phyloP scores from a whole-genome alignment of 2,329 filamentous ascomycete species.

The Decorospora gaudefroyi region DNA sequence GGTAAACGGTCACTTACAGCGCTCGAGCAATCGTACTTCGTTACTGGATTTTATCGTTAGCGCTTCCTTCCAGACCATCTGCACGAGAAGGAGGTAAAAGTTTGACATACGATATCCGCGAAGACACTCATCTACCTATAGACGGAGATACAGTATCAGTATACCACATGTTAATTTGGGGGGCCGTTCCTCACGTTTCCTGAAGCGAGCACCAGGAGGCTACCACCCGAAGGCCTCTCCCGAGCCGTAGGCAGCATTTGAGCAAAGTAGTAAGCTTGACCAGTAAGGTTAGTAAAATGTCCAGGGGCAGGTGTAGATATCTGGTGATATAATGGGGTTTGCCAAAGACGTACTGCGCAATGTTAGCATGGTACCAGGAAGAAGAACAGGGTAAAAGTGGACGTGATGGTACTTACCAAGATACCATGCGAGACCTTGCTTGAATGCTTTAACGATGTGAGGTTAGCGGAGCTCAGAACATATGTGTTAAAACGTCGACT shows the following conservation, averaged over 20 bases:
- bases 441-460: no score
- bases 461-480: no score
- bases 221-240: conserved; percentile 59
- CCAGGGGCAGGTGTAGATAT: neutral
- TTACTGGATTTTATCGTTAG: no score
- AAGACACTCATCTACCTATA: conserved; percentile 58
- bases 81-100: no score
- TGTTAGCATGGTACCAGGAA: no score
- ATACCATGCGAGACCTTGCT: neutral
- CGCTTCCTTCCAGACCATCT: no score
- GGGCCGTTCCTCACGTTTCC: no score
- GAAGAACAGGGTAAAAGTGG: no score
- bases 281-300: conserved; percentile 67
- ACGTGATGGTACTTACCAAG: neutral
- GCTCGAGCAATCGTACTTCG: conserved; percentile 69
- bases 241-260: conserved; percentile 66
- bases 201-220: conserved; percentile 67
- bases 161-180: no score
- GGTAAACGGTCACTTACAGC: no score
- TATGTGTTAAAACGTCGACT: no score
- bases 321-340: neutral
- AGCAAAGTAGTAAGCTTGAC: conserved; percentile 67
- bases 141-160: no score
- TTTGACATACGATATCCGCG: conserved; percentile 61
- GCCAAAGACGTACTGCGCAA: neutral